Evolutionary conservation across 2,329 filamentous ascomycete genomes (phyloP), one percentile per base, ranked within the genome.

Genomic region (Nannizziopsis arthrosporioides): DNA sequence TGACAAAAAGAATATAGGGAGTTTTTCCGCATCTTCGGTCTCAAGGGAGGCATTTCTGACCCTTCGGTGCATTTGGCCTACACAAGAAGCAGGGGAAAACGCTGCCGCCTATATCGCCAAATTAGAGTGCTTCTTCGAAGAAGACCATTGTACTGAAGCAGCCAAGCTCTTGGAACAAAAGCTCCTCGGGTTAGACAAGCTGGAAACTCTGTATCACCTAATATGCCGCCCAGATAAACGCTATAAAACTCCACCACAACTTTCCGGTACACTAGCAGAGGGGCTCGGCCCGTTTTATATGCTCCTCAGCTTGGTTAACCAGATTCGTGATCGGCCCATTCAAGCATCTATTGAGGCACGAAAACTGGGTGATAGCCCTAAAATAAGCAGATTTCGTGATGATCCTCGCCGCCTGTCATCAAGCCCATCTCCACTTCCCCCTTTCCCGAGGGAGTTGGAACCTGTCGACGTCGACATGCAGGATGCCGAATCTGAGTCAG

Each of bases 41-140:
- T 17, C 47, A 50, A 53, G 50, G 38, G 52, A 54, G 41, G 52
- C 50, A 44, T 52, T 52, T 17, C 42, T 54, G 22, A 54, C 44
- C 18, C 18, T 52, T 22, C 44, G 41, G 36, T 48, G 47, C 32
- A 46, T 54, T 46, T 52, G 50, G 50, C 52, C 47, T 6, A 17
- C 50, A 47, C 47, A 51, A 38, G 40, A 35, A 32, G 10, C 10
- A 8, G 12, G 18, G 17, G 22, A 50, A 6, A 40, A 52, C 32
- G 50, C 50, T 10, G 43, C 18, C 18, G 17, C 17, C 4, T 48
- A 52, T 48, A 54, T 54, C 47, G 38, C 47, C 27, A 45, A 42
- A 12, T 39, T 50, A 37, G 52, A 48, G 36, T 42, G 42, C 47
- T 48, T 52, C 31, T 52, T 54, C 38, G 46, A 47, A 10, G 44